These are phyloP conservation scores for Rauvolfia tetraphylla DNA, from an alignment of 257 asterid genomes.

Conservation along the genomic window DNA sequence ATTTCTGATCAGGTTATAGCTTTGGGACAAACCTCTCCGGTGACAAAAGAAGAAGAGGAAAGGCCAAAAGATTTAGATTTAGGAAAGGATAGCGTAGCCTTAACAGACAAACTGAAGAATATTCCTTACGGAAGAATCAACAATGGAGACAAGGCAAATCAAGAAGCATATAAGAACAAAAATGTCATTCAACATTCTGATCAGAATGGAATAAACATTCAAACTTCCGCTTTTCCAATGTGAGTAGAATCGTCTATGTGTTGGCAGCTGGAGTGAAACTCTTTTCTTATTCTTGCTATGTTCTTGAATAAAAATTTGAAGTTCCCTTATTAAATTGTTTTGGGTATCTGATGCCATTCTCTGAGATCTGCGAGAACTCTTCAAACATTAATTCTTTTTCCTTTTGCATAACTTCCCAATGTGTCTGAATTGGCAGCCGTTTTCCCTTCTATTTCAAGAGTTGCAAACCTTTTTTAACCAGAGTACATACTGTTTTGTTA, in stretches of 20 bases:
- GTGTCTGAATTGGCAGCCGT: neutral
- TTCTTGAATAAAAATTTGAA: neutral
- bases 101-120: neutral
- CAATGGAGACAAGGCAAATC: neutral
- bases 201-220: constrained; percentile 40
- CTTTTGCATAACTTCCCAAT: neutral
- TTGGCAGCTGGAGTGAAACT: too few relatives aligned
- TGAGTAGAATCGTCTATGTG: constrained; percentile 31
- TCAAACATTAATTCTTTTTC: neutral
- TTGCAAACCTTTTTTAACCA: neutral
- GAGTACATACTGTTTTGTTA: constrained; percentile 11
- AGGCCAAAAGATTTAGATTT: neutral
- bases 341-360: neutral
- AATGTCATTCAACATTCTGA: constrained; percentile 17
- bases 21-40: constrained; percentile 6
- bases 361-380: neutral
- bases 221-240: constrained; percentile 60
- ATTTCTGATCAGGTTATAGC: constrained; percentile 5
- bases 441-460: neutral
- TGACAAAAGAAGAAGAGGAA: neutral
- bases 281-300: neutral
- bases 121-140: neutral
- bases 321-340: neutral
- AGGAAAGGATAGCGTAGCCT: neutral
- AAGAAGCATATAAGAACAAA: constrained; percentile 5